phyloP scores from a whole-genome alignment of 2,329 filamentous ascomycete species.

The Alternaria arbusti region DNA sequence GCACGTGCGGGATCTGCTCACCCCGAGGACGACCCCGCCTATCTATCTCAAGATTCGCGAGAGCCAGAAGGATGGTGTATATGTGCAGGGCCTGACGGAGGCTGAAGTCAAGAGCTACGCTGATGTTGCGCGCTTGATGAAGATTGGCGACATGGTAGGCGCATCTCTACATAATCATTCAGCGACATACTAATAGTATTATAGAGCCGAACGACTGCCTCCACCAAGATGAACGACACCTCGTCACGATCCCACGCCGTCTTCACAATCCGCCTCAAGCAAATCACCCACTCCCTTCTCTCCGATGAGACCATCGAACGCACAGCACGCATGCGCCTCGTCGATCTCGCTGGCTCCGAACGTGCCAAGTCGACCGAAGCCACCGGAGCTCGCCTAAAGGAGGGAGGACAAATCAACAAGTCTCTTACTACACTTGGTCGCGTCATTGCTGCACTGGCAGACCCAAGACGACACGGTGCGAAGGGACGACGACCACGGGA shows the following conservation, averaged over 20 bases:
- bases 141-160: conserved; percentile 80
- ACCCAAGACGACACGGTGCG: conserved; percentile 63
- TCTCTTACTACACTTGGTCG: conserved; percentile 93
- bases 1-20: conserved; percentile 91
- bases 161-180: too few relatives aligned
- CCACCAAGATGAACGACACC: conserved; percentile 99
- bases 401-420: conserved; percentile 99
- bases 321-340: conserved; percentile 88
- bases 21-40: conserved; percentile 77
- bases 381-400: conserved; percentile 85
- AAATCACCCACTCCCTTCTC: conserved; percentile 95
- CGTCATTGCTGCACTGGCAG: conserved; percentile 88
- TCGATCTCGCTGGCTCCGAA: conserved; percentile 94
- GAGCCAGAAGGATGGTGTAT: conserved; percentile 91
- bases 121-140: conserved; percentile 92
- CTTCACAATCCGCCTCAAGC: conserved; percentile 97
- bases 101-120: conserved; percentile 85
- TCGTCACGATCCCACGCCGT: conserved; percentile 95
- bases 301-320: conserved; percentile 98
- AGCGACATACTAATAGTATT: conserved; percentile 7
- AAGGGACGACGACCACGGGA: conserved; percentile 58
- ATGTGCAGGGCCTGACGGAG: conserved; percentile 95
- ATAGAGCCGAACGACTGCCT: conserved; percentile 80
- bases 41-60: conserved; percentile 98
- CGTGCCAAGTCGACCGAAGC: conserved; percentile 95